A percentile compares a stretch with the other conserved stretches of the same genome.
Conservation (phyloP, 2,329 filamentous ascomycete species). For the Colletotrichum chrysophilum region DNA sequence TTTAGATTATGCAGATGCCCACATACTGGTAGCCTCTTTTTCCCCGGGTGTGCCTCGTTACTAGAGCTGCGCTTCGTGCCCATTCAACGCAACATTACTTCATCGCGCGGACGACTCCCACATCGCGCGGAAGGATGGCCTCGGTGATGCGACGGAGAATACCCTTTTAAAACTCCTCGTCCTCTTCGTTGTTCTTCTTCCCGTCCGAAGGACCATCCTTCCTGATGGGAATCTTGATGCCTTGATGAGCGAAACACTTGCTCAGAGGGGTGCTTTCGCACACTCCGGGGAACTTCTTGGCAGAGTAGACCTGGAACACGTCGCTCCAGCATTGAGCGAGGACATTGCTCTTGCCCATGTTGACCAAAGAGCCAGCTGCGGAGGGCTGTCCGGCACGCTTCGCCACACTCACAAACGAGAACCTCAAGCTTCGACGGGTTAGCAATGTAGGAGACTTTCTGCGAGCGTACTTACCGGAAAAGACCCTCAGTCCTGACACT, state of each 20-base stretch:
- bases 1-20: not conserved
- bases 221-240: constrained; percentile 94
- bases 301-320: constrained; percentile 90
- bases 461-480: constrained; percentile 73
- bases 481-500: constrained; percentile 91
- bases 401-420: constrained; percentile 82
- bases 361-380: constrained; percentile 57
- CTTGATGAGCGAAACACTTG: constrained; percentile 91
- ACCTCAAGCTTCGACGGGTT: constrained; percentile 54
- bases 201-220: constrained; percentile 69
- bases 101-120: not conserved
- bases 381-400: constrained; percentile 32
- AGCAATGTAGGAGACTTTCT: not conserved
- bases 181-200: constrained; percentile 57
- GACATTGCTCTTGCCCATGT: constrained; percentile 78
- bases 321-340: constrained; percentile 88
- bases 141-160: not conserved
- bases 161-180: constrained; percentile 40
- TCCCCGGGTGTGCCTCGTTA: not conserved
- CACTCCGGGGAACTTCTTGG: constrained; percentile 98
- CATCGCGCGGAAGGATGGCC: not conserved
- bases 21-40: not conserved
- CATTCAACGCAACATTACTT: not conserved
- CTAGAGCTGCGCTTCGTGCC: not conserved
- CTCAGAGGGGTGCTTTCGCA: constrained; percentile 92